Percentiles rank a stretch among this genome's conserved stretches.
Evolutionary conservation across 345 rosid genomes (phyloP).

Genomic region (Reutealis trisperma): DNA sequence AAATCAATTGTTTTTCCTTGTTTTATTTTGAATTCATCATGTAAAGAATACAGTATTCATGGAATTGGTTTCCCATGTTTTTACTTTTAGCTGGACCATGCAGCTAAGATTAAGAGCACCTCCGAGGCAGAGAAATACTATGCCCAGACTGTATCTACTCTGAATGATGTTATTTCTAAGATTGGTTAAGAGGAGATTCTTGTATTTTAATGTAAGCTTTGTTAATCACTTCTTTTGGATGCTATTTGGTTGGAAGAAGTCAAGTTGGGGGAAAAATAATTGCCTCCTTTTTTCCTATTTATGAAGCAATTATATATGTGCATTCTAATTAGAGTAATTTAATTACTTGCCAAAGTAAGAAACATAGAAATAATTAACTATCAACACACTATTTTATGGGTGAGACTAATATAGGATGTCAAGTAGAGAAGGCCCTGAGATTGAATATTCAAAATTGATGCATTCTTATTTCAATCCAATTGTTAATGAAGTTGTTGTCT

Average conservation of each 20-base stretch:
- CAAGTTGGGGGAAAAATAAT: conserved; percentile 8
- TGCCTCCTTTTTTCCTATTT: no score
- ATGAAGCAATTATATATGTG: no score
- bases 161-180: conserved; percentile 84
- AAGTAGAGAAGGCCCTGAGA: no score
- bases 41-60: not conserved
- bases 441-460: not conserved
- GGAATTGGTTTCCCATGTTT: not conserved
- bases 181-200: conserved; percentile 55
- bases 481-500: not conserved
- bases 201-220: conserved; percentile 16
- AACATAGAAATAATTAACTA: no score
- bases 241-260: conserved; percentile 12
- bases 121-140: conserved; percentile 87
- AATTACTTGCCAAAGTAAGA: no score
- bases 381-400: no score
- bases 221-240: conserved; percentile 17
- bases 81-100: conserved; percentile 70
- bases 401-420: no score
- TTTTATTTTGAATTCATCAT: no score
- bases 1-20: no score
- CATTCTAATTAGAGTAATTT: no score
- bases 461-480: not conserved
- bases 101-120: conserved; percentile 84
- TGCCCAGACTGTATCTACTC: conserved; percentile 63